Evolutionary conservation across 495 filamentous ascomycete species (phyloP).

Genomic region (Penicillium flavigenum): DNA sequence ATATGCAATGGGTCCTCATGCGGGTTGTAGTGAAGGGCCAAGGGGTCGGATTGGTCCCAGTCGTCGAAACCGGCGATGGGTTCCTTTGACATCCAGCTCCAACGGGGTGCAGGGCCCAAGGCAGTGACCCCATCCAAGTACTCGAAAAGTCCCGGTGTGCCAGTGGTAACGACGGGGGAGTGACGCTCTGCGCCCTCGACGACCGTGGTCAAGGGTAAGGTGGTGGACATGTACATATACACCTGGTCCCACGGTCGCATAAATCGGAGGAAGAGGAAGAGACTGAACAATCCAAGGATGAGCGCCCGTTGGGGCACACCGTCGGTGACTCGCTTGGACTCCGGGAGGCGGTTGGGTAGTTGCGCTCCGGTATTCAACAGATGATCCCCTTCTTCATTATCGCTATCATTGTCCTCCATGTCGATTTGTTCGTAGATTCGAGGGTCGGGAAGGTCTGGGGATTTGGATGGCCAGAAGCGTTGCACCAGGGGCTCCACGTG

Average conservation of each 20-base stretch:
- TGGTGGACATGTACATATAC: conserved; percentile 35
- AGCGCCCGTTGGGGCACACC: conserved; percentile 21
- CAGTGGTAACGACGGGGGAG: conserved; percentile 28
- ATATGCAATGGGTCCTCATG: conserved; percentile 44
- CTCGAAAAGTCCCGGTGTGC: conserved; percentile 22
- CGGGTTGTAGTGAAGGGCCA: conserved; percentile 38
- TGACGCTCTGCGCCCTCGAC: conserved; percentile 26
- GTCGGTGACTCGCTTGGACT: conserved; percentile 16
- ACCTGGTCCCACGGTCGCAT: conserved; percentile 33
- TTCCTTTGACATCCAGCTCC: conserved; percentile 34
- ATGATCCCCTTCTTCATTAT: conserved; percentile 30
- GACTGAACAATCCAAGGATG: conserved; percentile 19
- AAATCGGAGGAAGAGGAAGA: conserved; percentile 27
- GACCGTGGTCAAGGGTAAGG: conserved; percentile 30
- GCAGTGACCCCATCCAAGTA: conserved; percentile 27
- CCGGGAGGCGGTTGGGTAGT: conserved; percentile 7
- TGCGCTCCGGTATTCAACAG: conserved; percentile 11
- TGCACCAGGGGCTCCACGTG: conserved; percentile 9
- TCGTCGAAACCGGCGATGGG: conserved; percentile 35
- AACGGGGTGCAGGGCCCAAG: conserved; percentile 24
- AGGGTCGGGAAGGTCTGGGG: conserved; percentile 27
- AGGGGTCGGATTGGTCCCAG: conserved; percentile 25
- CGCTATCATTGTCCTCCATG: conserved; percentile 31
- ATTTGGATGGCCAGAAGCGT: conserved; percentile 12
- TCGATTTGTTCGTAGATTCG: conserved; percentile 35